Conservation (phyloP, 371 early-diverging fungal species). For the Saksenaea vasiformis region DNA sequence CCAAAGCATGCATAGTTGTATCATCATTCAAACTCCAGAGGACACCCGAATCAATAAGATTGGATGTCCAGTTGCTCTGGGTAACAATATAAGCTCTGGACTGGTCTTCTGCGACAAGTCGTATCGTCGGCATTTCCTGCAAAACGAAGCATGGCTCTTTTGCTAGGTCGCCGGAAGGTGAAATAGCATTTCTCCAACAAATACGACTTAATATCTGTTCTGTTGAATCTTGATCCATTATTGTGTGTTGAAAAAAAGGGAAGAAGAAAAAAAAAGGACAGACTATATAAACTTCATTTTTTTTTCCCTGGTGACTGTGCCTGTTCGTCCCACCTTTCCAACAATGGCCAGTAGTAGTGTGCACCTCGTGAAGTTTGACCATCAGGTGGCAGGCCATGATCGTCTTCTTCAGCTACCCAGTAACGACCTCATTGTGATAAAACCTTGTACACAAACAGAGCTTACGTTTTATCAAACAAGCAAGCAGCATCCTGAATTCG, state of each 20-base stretch:
- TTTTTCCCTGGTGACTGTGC: neutral
- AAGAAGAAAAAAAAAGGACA: neutral
- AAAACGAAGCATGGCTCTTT: conserved; percentile 34
- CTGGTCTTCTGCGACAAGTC: conserved; percentile 5
- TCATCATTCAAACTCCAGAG: conserved; percentile 36
- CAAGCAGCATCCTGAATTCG: conserved; percentile 54
- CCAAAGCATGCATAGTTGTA: conserved; percentile 31
- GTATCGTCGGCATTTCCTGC: conserved; percentile 26
- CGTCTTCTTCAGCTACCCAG: conserved; percentile 51
- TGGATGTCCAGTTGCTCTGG: conserved; percentile 35
- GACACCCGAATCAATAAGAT: conserved; percentile 30
- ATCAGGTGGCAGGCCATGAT: conserved; percentile 77
- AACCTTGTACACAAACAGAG: conserved; percentile 63
- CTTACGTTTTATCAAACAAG: conserved; percentile 66
- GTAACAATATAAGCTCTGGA: conserved; percentile 33
- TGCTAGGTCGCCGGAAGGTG: conserved; percentile 34
- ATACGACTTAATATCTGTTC: conserved; percentile 23
- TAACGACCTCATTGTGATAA: conserved; percentile 63
- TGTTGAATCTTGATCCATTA: conserved; percentile 19
- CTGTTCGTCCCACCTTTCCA: neutral
- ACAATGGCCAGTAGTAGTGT: neutral
- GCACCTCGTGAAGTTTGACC: conserved; percentile 33
- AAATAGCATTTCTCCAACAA: conserved; percentile 39
- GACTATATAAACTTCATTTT: neutral
- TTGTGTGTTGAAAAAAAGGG: neutral